phyloP scores from a whole-genome alignment of 306 rosid species.

The Vachellia collinsii region DNA sequence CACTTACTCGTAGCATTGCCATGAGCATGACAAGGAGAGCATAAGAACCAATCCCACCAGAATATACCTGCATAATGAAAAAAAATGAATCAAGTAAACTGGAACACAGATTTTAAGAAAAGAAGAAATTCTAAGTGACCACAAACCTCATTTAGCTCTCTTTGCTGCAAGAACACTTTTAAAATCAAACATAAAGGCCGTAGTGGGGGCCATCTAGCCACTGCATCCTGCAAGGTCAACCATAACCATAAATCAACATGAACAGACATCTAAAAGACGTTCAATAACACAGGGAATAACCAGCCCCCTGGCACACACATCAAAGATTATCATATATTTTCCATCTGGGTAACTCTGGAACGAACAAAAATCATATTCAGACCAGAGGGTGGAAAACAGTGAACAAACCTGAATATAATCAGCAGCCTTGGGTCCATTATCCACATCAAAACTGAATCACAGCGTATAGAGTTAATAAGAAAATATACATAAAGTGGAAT shows the following conservation, averaged over 20 bases:
- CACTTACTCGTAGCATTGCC: slow-evolving; percentile 89
- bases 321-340: not conserved
- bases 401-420: slow-evolving; percentile 82
- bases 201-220: slow-evolving; percentile 74
- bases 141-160: slow-evolving; percentile 92
- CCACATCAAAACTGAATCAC: slow-evolving; percentile 75
- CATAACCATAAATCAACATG: slow-evolving; percentile 7
- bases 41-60: slow-evolving; percentile 96
- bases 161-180: slow-evolving; percentile 91
- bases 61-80: slow-evolving; percentile 70
- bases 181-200: slow-evolving; percentile 90
- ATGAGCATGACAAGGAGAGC: slow-evolving; percentile 92
- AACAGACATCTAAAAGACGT: slow-evolving; percentile 25
- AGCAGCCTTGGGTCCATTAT: slow-evolving; percentile 93
- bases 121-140: slow-evolving; percentile 19
- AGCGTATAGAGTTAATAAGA: slow-evolving; percentile 23
- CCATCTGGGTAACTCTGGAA: not conserved
- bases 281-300: slow-evolving; percentile 19
- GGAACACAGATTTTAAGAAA: slow-evolving; percentile 20
- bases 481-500: slow-evolving; percentile 13
- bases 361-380: slow-evolving; percentile 28
- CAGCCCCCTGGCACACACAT: not conserved
- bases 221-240: slow-evolving; percentile 66
- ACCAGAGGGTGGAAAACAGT: slow-evolving; percentile 20
- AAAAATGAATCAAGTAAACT: slow-evolving; percentile 40